A percentile compares a stretch with the other conserved stretches of the same genome.
Evolutionary conservation across 2,329 filamentous ascomycete species (phyloP).

Genomic region (Aspergillus puulaauensis): DNA sequence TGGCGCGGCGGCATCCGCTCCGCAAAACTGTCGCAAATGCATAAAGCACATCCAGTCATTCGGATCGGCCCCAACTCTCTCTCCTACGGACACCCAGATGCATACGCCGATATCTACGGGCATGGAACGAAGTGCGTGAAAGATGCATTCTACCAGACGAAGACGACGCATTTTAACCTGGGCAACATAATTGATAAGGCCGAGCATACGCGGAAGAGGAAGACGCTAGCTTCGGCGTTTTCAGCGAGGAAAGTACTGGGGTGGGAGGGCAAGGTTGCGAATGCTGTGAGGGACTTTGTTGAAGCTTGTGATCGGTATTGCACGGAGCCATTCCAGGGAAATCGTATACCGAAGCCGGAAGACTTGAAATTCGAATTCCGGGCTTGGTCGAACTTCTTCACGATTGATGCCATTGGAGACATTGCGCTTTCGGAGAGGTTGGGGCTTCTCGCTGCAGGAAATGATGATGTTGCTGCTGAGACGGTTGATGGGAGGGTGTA

Average conservation of each 20-base stretch:
- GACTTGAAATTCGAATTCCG: constrained; percentile 49
- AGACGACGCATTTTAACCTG: constrained; percentile 52
- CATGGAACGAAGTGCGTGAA: constrained; percentile 53
- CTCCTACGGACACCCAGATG: constrained; percentile 41
- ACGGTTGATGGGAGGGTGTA: too few species aligned
- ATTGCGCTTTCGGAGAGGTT: constrained; percentile 55
- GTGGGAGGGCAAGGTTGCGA: constrained; percentile 56
- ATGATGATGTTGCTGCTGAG: constrained; percentile 6
- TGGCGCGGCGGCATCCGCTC: constrained; percentile 45
- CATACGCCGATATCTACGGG: constrained; percentile 53
- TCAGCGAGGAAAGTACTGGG: constrained; percentile 54
- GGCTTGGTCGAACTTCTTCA: constrained; percentile 56
- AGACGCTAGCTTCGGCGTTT: constrained; percentile 52
- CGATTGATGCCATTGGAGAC: constrained; percentile 57
- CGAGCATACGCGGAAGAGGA: constrained; percentile 54
- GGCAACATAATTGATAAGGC: constrained; percentile 53
- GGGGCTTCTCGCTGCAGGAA: constrained; percentile 52
- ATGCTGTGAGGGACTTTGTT: constrained; percentile 49
- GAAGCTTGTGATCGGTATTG: constrained; percentile 45
- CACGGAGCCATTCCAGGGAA: constrained; percentile 20
- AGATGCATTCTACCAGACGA: constrained; percentile 47
- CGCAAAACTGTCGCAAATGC: constrained; percentile 42
- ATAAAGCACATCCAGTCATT: constrained; percentile 47
- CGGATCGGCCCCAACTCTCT: constrained; percentile 48
- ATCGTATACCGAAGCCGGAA: constrained; percentile 14